These are phyloP conservation scores for Pterulicium gracile DNA, from an alignment of 1,284 basidiomycete genomes.

Conservation along the genomic window DNA sequence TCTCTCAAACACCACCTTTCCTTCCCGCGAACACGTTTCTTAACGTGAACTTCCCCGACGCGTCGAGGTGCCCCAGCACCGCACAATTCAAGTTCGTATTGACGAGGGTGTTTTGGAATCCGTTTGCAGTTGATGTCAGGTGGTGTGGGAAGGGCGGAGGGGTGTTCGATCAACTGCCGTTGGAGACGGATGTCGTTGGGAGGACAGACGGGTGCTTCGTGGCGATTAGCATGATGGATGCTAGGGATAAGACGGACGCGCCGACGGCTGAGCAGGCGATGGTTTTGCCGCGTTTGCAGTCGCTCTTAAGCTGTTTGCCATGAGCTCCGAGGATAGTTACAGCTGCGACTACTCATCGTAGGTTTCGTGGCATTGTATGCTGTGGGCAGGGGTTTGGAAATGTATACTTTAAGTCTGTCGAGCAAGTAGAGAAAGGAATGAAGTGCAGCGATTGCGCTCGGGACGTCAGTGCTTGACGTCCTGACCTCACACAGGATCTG, in stretches of 20 bases:
- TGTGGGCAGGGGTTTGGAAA: too few relatives aligned
- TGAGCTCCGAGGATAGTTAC: too few relatives aligned
- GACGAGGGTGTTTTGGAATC: constrained; percentile 25
- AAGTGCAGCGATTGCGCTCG: too few relatives aligned
- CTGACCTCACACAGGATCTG: too few relatives aligned
- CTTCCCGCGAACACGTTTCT: constrained; percentile 29
- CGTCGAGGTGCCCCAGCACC: constrained; percentile 24
- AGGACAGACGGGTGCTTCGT: constrained; percentile 27
- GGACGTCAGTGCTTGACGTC: too few relatives aligned
- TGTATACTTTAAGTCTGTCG: too few relatives aligned
- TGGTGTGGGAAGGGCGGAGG: constrained; percentile 29
- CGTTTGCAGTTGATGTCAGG: constrained; percentile 24
- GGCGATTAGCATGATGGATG: constrained; percentile 36
- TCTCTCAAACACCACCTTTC: constrained; percentile 21
- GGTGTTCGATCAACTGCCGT: constrained; percentile 27
- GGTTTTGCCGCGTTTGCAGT: constrained; percentile 25
- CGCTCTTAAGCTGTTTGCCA: constrained; percentile 19
- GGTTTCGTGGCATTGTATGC: too few relatives aligned
- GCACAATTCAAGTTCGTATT: constrained; percentile 32
- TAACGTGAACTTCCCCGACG: constrained; percentile 41
- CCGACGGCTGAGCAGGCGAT: constrained; percentile 25
- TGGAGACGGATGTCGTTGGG: constrained; percentile 25
- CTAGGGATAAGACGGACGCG: constrained; percentile 32
- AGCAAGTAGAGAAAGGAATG: too few relatives aligned
- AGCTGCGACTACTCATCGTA: too few relatives aligned